Base-by-base conservation (phyloP, 2,329 filamentous ascomycete species). In the Lecanoromycetidae sp. region DNA sequence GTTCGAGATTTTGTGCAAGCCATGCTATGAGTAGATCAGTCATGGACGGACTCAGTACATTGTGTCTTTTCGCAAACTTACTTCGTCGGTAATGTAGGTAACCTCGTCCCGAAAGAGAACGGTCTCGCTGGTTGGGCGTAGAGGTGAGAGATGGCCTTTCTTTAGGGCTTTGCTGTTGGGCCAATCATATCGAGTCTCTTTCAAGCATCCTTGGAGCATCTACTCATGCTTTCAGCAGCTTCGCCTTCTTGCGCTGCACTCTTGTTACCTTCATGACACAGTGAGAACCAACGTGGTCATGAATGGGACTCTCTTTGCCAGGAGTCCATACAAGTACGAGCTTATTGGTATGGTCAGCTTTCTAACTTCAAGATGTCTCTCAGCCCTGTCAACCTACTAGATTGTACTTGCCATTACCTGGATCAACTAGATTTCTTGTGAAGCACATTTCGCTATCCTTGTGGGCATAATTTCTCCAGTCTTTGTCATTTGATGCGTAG, bases 271-370 rank as follows among this genome's bases (percentile, higher is more conserved):
- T 94, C 86, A 94, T 94, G 57, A 94, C 71, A 65, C 88, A 95
- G 63, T 94, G 88, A 32, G 87, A 85, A 52, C 90, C 85, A 60
- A 81, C 82, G 64, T 87, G 83, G 62, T 95, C 88, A 61, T 95
- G 88, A 60, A 95, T 87, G 9, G 84, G 81, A 57, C 83, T 90
- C 30, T 77, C 77, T 66, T 86, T 86, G 43, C 84, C 83, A 0
- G 88, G 87, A 13, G 80, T 82, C 88, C 88, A 95, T 32, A 94
- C 87, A 33, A 94, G 76, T 39, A 94, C 77, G 52, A 94, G 76
- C 84, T 90, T 62, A 26, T 33, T 2, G 13, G 13, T 19, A 40
- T 41, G 20, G 29, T 44, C 32, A 39, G 37, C 43, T 40, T 38
- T 35, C 19, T 47, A 8, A 45, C 22, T n/a, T n/a, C n/a, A n/a